Base-by-base conservation (phyloP, 176 grass and related monocot species). In the Oryza nivara region DNA sequence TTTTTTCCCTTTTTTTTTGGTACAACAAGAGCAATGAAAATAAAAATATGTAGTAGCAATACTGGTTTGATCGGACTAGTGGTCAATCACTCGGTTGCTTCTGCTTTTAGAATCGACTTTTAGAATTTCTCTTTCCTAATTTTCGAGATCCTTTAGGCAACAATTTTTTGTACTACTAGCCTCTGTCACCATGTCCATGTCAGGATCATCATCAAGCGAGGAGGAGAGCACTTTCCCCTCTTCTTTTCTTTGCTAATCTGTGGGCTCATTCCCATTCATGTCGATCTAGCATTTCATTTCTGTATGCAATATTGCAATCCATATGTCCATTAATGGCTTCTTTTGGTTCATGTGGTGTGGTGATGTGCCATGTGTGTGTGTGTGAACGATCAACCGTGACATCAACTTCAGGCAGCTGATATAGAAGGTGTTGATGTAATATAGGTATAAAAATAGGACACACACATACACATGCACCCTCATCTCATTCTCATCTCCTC, bases 11-110 rank as follows among this genome's bases (percentile, higher is more conserved):
- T 47, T 70, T 15, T 47, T 47, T 48, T 5, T 6, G 11, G 43
- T 41, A 56, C 65, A 41, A 16, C 16, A 35, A 8, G 1, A 72
- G 51, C 52, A 76, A 23, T 11, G 22, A 23, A 22, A 63, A 63
- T 38, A 38, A 38, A 6, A 38, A 6, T 38, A 38, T 11, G 7
- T 8, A 60, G 9, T 9, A 35, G 45, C 9, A 22, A 23, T 15
- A 25, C 74, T 13, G 52, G 77, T 82, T 77, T 82, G 73, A 77
- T 71, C 51, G 45, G 65, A 61, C 68, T 43, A 80, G 73, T 41
- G 40, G 40, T 41, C 30, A 26, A 40, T n/a, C 46, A 10, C 44
- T 56, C 85, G 11, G 49, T 76, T 19, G 8, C 3, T 32, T 13
- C 9, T 25, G 45, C 65, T 41, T 85, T 85, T 45, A 60, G 16